Conservation (phyloP, 1,284 basidiomycete genomes). For the Naganishia sp. region DNA sequence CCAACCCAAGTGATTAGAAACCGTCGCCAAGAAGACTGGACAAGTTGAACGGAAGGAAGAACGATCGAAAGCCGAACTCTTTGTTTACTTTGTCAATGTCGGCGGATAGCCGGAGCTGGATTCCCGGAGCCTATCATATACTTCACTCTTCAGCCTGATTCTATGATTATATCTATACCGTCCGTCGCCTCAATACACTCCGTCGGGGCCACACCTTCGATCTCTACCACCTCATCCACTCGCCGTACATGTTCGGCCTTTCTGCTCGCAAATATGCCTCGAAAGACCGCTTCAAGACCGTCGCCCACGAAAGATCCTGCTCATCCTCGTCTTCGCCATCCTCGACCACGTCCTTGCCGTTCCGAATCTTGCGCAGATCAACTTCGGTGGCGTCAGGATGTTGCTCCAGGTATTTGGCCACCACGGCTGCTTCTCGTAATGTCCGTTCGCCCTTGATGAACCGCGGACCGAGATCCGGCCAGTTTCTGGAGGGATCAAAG, state of each 20-base stretch:
- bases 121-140: not conserved
- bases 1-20: too few relatives aligned
- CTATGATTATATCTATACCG: not conserved
- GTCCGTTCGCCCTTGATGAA: constrained; percentile 73
- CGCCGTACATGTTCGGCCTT: constrained; percentile 87
- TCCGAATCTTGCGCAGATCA: constrained; percentile 35
- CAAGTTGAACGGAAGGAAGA: too few relatives aligned
- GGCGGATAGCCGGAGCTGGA: not conserved
- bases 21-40: too few relatives aligned
- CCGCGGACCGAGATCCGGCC: constrained; percentile 80
- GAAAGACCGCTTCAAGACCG: constrained; percentile 87
- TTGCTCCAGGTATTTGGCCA: constrained; percentile 37
- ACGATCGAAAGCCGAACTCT: not conserved
- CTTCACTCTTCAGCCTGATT: not conserved
- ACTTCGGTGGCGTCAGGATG: constrained; percentile 35
- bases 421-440: constrained; percentile 49
- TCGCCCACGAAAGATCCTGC: constrained; percentile 82
- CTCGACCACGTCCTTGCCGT: constrained; percentile 38
- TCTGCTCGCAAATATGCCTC: constrained; percentile 85
- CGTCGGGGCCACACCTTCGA: constrained; percentile 19
- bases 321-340: constrained; percentile 52
- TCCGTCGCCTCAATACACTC: not conserved
- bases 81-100: constrained; percentile 13
- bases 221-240: constrained; percentile 60
- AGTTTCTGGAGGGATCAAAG: constrained; percentile 83